Base-by-base conservation (phyloP, 2,329 filamentous ascomycete species). In the Ciborinia camelliae region DNA sequence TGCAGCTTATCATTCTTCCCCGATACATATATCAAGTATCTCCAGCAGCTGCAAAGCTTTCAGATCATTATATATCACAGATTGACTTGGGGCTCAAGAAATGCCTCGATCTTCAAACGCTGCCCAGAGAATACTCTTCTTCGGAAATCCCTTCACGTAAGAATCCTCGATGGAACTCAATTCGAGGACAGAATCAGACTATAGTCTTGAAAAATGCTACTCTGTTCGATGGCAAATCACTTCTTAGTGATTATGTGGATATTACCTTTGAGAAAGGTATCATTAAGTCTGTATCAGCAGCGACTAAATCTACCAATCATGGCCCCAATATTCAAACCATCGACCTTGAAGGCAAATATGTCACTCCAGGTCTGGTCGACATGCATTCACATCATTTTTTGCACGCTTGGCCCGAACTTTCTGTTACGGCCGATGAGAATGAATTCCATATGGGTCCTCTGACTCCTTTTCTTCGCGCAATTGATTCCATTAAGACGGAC, bases 361-460 rank as follows among this genome's bases (percentile, higher is more conserved):
- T 81, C 32, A 81, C 79, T 0, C 79, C 79, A 0, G 79, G 79
- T 1, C 68, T 81, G 5, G 75, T 81, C 1, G 79, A 81, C 67
- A 77, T 81, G 75, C 79, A 81, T 69, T 80, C 79, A 2, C 79
- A 81, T 68, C 77, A 79, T 66, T 70, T 77, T 28, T 54, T 75
- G 1, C 64, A 66, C 10, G 43, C 71, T 23, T 80, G 77, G 76
- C 79, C 79, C 0, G 43, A 65, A 18, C 64, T 76, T 2, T 53
- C 55, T n/a, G 70, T 72, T 15, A 75, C 69, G 7, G 70, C 70
- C 5, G 79, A 81, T 67, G 70, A 63, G 18, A 80, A 80, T 61
- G 79, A 80, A 63, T 61, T 77, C 37, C 65, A 75, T 30, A 73
- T 71, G 28, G 76, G 75, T 2, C 73, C 77, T 6, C 63, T 79